Base-by-base conservation (phyloP, 73 alveolate species). In the Paramecium caudatum region DNA sequence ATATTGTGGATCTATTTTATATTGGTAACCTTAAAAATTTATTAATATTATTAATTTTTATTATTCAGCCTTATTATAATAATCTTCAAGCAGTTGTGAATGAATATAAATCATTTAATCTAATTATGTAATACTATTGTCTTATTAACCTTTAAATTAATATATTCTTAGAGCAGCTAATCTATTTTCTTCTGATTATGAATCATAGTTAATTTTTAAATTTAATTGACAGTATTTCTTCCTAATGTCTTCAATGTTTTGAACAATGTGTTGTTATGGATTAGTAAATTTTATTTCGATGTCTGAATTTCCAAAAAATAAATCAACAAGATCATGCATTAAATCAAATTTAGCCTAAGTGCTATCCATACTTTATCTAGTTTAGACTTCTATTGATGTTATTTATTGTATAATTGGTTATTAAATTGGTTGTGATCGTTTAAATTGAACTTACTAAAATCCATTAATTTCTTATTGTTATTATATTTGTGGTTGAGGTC, bases 231-330 rank as follows among this genome's bases (percentile, higher is more conserved):
- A 5, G 3, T 27, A 9, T 4, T 55, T 43, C 0, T 4, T 5
- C 2, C 12, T 27, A 55, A 55, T 55, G 23, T 4, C 17, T 27
- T 3, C 3, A 13, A 55, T 2, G 1, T 27, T 1, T 0, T 17
- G 27, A 27, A 8, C 3, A 5, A 55, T 9, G 13, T 27, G 23
- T 55, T 16, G 43, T 9, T 55, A 2, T 4, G 30, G 23, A 23
- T 55, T 55, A 9, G 80, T 23, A 23, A 55, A 0, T 55, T 55
- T 55, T 27, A 55, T 55, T 21, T 55, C 80, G 17, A 55, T 55
- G 25, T 55, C 80, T 55, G 80, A 37, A 55, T 23, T 27, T 55
- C 13, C 2, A 55, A 55, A 55, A 55, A 55, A 55, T 2, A 10
- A 23, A 23, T 55, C 80, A 12, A 55, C n/a, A n/a, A n/a, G n/a